Conservation (phyloP, 371 early-diverging fungal species). For the Circinella umbellata region DNA sequence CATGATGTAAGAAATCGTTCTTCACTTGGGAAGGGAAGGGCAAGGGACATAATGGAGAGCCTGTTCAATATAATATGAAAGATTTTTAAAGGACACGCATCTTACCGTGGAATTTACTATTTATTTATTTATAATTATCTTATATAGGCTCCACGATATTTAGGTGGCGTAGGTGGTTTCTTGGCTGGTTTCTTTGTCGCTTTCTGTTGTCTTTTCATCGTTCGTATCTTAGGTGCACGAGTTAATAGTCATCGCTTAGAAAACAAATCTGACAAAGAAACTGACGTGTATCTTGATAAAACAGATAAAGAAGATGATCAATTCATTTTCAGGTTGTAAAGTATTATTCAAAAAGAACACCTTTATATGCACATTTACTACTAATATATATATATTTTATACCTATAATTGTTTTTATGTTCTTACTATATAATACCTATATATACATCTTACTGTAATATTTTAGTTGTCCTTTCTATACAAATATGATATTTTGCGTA, state of each 20-base stretch:
- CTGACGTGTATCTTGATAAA: conserved; percentile 25
- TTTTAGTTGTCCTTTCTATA: too few relatives aligned
- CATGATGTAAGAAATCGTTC: background rate
- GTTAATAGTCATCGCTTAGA: conserved; percentile 23
- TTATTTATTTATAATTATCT: background rate
- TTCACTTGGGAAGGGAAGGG: background rate
- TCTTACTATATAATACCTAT: too few relatives aligned
- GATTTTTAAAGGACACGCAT: too few relatives aligned
- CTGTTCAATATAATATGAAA: background rate
- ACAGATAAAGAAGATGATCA: conserved; percentile 34
- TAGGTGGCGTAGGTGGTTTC: conserved; percentile 5
- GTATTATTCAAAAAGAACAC: too few relatives aligned
- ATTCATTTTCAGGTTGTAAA: conserved; percentile 34
- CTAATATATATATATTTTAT: too few relatives aligned
- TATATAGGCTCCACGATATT: conserved; percentile 6
- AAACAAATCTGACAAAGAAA: conserved; percentile 8
- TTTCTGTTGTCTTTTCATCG: conserved; percentile 10
- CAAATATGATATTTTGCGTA: too few relatives aligned
- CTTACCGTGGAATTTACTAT: background rate
- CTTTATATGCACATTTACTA: too few relatives aligned
- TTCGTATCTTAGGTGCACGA: conserved; percentile 24
- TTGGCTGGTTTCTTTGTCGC: conserved; percentile 15
- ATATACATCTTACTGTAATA: too few relatives aligned
- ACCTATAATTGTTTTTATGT: too few relatives aligned
- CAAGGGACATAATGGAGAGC: too few relatives aligned